Base-by-base conservation (phyloP, 805 yeast genomes). In the Tetrapisispora phaffii region DNA sequence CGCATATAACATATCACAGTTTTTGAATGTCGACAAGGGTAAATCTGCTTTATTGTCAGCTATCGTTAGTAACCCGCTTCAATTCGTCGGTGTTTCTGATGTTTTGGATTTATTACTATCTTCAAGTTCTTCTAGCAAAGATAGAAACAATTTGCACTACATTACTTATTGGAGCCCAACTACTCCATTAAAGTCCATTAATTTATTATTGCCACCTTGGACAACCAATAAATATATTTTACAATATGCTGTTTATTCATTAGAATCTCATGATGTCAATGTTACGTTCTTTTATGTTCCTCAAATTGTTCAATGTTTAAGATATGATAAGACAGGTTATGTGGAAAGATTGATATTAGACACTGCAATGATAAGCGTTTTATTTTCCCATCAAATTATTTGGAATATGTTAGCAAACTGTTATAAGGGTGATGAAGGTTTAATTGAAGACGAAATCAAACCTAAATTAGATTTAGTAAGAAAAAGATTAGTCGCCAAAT, bases 341-440 rank as follows among this genome's bases (percentile, higher is more conserved):
- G 94, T 90, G 38, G 87, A 85, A 54, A 75, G 87, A 54, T 86
- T 85, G 59, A 88, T 93, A 50, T 67, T 90, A 45, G 97, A 93
- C 61, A 86, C 97, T 1, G 97, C 95, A 1, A 80, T 83, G 58
- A 85, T 88, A 13, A 82, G 93, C 23, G 94, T 85, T 53, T 70
- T 90, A 50, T 93, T 93, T 71, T 89, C 97, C 0, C 99, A 93
- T 64, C 99, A 93, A 65, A 89, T 93, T 52, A 87, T 93, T 45
- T 93, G 99, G 99, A 93, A 93, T 58, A 87, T 93, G 85, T 66
- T 83, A 57, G 97, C 99, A 1, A 93, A 94, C 59, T 78, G 88
- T 50, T 93, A 76, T 65, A 83, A 82, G 54, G 97, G 85, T 59
- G 97, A 90, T 55, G 96, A 90, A 9, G 81, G 87, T 0, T 71